These are phyloP conservation scores for Pseudomassariella vexata DNA, from an alignment of 2,329 filamentous ascomycete species.

Conservation along the genomic window DNA sequence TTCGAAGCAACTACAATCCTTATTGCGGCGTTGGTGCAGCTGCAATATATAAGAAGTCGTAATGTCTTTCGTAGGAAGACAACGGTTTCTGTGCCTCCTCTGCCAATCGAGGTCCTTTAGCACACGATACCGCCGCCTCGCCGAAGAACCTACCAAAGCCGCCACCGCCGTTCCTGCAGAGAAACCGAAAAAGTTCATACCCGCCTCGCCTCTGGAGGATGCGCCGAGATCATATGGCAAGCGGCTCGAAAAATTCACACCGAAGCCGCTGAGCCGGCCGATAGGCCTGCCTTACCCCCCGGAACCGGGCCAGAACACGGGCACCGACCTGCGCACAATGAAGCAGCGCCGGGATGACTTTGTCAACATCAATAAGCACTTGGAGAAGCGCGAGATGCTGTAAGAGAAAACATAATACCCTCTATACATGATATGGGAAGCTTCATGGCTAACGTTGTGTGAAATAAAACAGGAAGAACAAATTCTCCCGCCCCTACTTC, in stretches of 20 bases:
- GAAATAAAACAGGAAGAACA: slow-evolving; percentile 51
- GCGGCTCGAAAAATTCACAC: slow-evolving; percentile 48
- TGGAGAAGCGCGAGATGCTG: slow-evolving; percentile 71
- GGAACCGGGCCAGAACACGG: slow-evolving; percentile 72
- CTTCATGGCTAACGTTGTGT: too few species aligned
- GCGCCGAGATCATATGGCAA: slow-evolving; percentile 57
- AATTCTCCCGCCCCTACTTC: slow-evolving; percentile 86
- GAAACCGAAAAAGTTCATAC: slow-evolving; percentile 13
- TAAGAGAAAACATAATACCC: slow-evolving; percentile 33
- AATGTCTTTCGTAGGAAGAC: slow-evolving; percentile 21
- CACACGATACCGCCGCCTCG: slow-evolving; percentile 32
- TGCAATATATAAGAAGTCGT: too few species aligned
- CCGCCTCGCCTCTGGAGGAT: slow-evolving; percentile 44
- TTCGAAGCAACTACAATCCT: too few species aligned
- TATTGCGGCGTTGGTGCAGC: too few species aligned
- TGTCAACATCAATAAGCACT: slow-evolving; percentile 77
- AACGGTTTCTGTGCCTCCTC: slow-evolving; percentile 35
- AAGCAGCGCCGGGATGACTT: slow-evolving; percentile 72
- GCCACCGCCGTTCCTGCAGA: slow-evolving; percentile 12
- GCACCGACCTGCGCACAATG: slow-evolving; percentile 62
- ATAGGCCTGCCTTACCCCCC: slow-evolving; percentile 78
- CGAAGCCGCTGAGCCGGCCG: slow-evolving; percentile 60
- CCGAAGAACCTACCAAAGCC: slow-evolving; percentile 18
- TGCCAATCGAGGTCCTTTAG: slow-evolving; percentile 49
- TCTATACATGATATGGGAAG: too few species aligned